phyloP scores from a whole-genome alignment of 2,329 filamentous ascomycete species.

The Fusarium coffeatum region DNA sequence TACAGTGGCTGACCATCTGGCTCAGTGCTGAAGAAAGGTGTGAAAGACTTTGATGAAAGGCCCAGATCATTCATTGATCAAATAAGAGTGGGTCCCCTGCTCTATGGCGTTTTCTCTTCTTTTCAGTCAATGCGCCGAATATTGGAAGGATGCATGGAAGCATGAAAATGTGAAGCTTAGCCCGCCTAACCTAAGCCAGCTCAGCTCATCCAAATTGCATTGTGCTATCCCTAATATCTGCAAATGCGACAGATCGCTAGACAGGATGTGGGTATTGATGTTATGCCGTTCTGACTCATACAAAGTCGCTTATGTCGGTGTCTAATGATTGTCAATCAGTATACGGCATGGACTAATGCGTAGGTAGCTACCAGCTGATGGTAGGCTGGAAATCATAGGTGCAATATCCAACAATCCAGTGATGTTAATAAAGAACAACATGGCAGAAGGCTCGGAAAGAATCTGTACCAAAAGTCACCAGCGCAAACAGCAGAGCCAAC shows the following conservation, averaged over 20 bases:
- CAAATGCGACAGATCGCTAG: constrained; percentile 32
- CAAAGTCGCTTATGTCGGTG: constrained; percentile 1
- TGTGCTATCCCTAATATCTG: constrained; percentile 17
- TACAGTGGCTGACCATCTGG: not conserved
- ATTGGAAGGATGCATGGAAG: constrained; percentile 38
- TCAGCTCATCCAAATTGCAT: constrained; percentile 11
- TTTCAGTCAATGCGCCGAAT: constrained; percentile 21
- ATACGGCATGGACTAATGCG: not conserved
- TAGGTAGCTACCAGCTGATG: not conserved
- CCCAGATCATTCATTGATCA: constrained; percentile 4
- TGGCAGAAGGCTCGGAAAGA: not conserved
- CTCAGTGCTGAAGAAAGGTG: not conserved
- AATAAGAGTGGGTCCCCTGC: constrained; percentile 3
- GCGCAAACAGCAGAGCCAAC: not conserved
- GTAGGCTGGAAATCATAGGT: constrained; percentile 9
- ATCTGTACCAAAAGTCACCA: not conserved
- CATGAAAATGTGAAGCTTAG: constrained; percentile 23
- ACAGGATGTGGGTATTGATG: constrained; percentile 3
- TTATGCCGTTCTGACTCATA: not conserved
- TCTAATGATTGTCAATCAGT: constrained; percentile 4
- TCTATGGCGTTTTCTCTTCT: constrained; percentile 13
- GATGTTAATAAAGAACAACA: not conserved
- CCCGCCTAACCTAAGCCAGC: not conserved
- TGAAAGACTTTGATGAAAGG: not conserved
- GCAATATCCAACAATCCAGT: not conserved